Evolutionary conservation across 176 grass and related monocot species (phyloP), one percentile per base, ranked within the genome.

Genomic region (Bothriochloa decipiens): DNA sequence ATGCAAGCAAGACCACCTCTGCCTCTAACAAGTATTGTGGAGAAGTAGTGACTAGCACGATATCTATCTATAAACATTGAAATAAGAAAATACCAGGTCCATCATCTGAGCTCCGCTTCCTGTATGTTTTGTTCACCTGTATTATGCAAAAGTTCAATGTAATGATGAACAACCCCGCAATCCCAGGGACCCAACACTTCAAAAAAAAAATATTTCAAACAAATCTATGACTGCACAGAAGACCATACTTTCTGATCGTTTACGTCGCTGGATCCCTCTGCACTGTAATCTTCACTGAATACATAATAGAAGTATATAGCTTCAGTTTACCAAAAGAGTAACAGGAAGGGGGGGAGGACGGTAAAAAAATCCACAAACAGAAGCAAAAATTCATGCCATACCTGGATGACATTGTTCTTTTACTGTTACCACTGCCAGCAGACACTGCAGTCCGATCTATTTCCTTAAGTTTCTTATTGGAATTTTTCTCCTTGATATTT

Each of bases 191-290:
- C 40, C 27, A 35, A 87, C 10, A 60, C 55, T 60, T 26, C 9
- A 64, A 64, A 28, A 63, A 27, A 60, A 11, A 60, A 7, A 53
- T 60, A 61, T 61, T 23, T 64, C 11, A 65, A 29, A 0, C 26
- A 29, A 7, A 29, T 65, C 26, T 29, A 68, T 12, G 1, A 40
- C 17, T 18, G 2, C 4, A 16, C 22, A 67, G 18, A 7, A 72
- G 7, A 71, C 20, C 41, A 77, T 90, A 94, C 77, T 76, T 85
- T 91, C 57, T 85, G 69, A 72, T 94, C 86, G 49, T 85, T 87
- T 89, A 88, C 87, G 91, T 95, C 89, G 67, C 90, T 88, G 11
- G 93, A 96, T 29, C 89, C 96, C 71, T 99, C 93, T 39, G 89
- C 85, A 53, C 91, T 99, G 78, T 91, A 89, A 87, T 89, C 85